Percentiles rank a stretch among this genome's conserved stretches.
These are phyloP conservation scores for Samsoniella hepiali DNA, from an alignment of 2,329 filamentous ascomycete species.

Conservation along the genomic window DNA sequence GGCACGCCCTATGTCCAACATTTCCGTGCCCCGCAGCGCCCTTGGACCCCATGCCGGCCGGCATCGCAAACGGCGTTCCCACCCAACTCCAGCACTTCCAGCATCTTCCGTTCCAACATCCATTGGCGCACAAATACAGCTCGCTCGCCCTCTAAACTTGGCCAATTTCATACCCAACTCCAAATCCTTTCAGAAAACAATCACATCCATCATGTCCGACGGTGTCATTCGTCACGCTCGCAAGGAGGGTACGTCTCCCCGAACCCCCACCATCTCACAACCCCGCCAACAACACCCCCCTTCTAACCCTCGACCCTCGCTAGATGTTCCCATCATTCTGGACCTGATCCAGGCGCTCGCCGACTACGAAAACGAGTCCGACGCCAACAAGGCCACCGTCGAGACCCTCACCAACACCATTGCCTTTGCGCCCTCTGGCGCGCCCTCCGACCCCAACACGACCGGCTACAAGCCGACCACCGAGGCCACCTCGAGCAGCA, in stretches of 20 bases:
- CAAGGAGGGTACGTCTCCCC: slow-evolving; percentile 14
- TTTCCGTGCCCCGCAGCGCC: slow-evolving; percentile 8
- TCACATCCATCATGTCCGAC: slow-evolving; percentile 1
- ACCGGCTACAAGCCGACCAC: slow-evolving; percentile 38
- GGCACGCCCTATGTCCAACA: slow-evolving; percentile 5
- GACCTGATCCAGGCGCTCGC: slow-evolving; percentile 80
- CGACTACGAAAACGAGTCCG: slow-evolving; percentile 76
- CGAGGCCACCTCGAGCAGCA: slow-evolving; percentile 51
- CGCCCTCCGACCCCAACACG: slow-evolving; percentile 36
- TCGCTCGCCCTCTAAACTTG: not conserved
- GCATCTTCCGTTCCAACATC: not conserved
- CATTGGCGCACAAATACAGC: not conserved
- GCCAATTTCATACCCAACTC: not conserved
- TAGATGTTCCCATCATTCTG: slow-evolving; percentile 81
- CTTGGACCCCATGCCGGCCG: slow-evolving; percentile 9
- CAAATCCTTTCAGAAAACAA: not conserved
- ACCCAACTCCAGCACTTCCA: not conserved
- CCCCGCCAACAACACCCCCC: not conserved
- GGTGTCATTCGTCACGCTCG: slow-evolving; percentile 14
- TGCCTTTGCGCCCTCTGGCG: slow-evolving; percentile 63
- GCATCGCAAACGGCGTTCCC: slow-evolving; percentile 9
- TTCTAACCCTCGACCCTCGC: slow-evolving; percentile 4
- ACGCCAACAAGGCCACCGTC: slow-evolving; percentile 74
- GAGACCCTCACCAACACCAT: slow-evolving; percentile 70
- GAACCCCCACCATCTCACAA: not conserved